Conservation (phyloP, 768 basidiomycete genomes). For the Phylloporus scabripes region DNA sequence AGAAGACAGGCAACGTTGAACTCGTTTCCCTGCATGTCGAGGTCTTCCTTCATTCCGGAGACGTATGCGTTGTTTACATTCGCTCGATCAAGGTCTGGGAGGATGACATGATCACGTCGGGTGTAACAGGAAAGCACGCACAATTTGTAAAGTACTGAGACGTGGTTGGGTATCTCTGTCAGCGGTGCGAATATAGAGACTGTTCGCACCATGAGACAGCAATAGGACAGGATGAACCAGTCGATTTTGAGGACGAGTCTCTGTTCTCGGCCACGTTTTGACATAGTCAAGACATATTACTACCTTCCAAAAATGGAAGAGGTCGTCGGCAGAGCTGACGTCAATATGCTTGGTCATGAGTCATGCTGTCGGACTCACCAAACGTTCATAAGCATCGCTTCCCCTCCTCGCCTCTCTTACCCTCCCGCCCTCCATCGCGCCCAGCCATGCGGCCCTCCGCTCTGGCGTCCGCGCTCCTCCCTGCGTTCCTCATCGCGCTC, state of each 20-base stretch:
- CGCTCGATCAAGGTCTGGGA: too few species aligned
- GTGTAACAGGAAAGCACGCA: too few species aligned
- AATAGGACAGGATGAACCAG: constrained; percentile 28
- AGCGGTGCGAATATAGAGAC: neutral
- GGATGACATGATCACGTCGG: too few species aligned
- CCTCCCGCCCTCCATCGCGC: neutral
- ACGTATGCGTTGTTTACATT: too few species aligned
- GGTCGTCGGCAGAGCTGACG: constrained; percentile 16
- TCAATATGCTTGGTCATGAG: constrained; percentile 4
- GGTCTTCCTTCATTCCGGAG: too few species aligned
- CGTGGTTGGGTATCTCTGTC: too few species aligned
- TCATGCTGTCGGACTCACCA: neutral
- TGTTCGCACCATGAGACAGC: constrained; percentile 56
- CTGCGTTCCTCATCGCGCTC: neutral
- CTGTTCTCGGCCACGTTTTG: too few species aligned
- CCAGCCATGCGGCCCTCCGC: constrained; percentile 11
- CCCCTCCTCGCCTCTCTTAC: neutral
- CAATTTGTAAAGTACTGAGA: too few species aligned
- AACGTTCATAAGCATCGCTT: constrained; percentile 12
- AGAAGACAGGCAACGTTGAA: too few species aligned
- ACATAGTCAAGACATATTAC: neutral
- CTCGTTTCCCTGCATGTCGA: too few species aligned
- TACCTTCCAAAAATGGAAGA: neutral
- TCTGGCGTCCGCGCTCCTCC: neutral
- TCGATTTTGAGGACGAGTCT: constrained; percentile 47